A percentile compares a stretch with the other conserved stretches of the same genome.
phyloP scores from a whole-genome alignment of 441 rosid species.

The Arabidopsis hybrid region DNA sequence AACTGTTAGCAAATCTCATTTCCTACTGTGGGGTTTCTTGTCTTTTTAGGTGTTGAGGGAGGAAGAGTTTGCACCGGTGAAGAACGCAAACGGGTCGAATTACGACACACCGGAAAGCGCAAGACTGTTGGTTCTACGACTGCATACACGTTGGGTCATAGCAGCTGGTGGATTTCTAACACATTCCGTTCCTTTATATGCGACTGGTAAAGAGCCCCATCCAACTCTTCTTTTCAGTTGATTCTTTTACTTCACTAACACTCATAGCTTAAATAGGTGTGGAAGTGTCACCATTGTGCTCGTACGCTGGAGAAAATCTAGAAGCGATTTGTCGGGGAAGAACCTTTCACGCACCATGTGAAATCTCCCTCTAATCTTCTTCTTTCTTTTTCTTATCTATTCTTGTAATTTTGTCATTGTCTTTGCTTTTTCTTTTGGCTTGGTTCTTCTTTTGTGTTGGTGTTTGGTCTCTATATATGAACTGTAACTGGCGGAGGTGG shows the following conservation, averaged over 20 bases:
- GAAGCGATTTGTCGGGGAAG: conserved; percentile 96
- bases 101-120: conserved; percentile 98
- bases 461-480: conserved; percentile 28
- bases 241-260: conserved; percentile 5
- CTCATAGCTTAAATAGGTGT: conserved; percentile 62
- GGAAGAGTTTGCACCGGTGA: conserved; percentile 98
- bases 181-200: conserved; percentile 91
- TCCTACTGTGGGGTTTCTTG: neutral
- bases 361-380: conserved; percentile 67
- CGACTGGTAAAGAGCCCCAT: conserved; percentile 69
- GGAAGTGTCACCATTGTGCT: conserved; percentile 93
- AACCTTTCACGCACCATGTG: conserved; percentile 97
- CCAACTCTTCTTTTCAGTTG: neutral
- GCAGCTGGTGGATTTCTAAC: conserved; percentile 99
- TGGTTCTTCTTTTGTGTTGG: neutral
- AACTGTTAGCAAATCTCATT: neutral
- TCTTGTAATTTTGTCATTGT: neutral
- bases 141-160: conserved; percentile 92
- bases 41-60: conserved; percentile 77
- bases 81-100: conserved; percentile 92
- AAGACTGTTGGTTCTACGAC: conserved; percentile 80
- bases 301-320: conserved; percentile 89
- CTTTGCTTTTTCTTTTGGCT: neutral
- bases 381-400: too few relatives aligned
- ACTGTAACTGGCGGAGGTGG: conserved; percentile 14